phyloP scores from a whole-genome alignment of 768 basidiomycete species.

The Crucibulum laeve region DNA sequence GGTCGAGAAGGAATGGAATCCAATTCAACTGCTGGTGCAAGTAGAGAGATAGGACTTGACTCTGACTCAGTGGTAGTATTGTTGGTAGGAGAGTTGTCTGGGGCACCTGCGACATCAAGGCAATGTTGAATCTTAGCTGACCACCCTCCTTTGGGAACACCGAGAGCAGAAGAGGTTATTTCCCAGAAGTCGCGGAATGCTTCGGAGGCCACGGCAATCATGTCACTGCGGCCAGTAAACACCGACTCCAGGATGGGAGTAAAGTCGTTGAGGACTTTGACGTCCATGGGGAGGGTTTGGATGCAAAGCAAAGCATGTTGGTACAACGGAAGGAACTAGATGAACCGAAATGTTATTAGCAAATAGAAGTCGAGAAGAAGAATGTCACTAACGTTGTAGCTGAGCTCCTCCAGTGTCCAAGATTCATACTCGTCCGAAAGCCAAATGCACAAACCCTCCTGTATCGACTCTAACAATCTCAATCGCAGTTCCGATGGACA shows the following conservation, averaged over 20 bases:
- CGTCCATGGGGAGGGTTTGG: slow-evolving; percentile 36
- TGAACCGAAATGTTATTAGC: not conserved
- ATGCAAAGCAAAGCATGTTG: slow-evolving; percentile 52
- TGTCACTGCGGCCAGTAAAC: slow-evolving; percentile 48
- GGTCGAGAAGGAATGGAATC: not conserved
- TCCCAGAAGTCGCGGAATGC: slow-evolving; percentile 66
- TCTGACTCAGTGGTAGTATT: too few relatives aligned
- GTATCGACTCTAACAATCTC: slow-evolving; percentile 40
- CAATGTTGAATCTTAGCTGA: slow-evolving; percentile 27
- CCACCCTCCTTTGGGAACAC: slow-evolving; percentile 50
- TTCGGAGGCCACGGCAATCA: slow-evolving; percentile 36
- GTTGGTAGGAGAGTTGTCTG: too few relatives aligned
- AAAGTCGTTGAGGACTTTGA: slow-evolving; percentile 41
- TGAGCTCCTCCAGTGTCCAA: slow-evolving; percentile 51
- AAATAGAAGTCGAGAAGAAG: slow-evolving; percentile 1
- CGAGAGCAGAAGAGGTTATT: slow-evolving; percentile 32
- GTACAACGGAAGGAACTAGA: slow-evolving; percentile 62
- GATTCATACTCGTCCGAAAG: slow-evolving; percentile 51
- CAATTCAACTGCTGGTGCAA: not conserved
- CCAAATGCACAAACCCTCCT: slow-evolving; percentile 60
- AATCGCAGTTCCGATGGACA: slow-evolving; percentile 47
- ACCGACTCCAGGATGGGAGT: slow-evolving; percentile 51
- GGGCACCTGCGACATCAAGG: not conserved
- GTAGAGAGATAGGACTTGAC: not conserved
- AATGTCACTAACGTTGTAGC: slow-evolving; percentile 45